Evolutionary conservation across 768 basidiomycete genomes (phyloP).

Genomic region (Tricholoma matsutake): DNA sequence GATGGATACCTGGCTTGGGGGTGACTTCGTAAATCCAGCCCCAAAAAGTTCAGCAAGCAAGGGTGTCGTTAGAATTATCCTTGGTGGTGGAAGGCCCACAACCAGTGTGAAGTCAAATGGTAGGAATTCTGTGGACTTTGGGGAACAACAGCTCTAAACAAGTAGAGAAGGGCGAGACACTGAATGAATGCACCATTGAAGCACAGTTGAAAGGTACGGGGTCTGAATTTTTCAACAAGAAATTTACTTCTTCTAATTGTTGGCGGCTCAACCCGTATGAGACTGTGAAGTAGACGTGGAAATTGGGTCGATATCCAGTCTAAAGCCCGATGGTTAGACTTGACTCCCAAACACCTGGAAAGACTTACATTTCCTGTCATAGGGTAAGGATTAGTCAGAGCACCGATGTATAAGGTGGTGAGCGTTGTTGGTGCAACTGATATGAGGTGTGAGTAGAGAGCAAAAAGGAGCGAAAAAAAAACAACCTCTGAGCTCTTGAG

Average conservation of each 20-base stretch:
- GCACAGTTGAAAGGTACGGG: constrained; percentile 27
- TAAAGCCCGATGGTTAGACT: constrained; percentile 17
- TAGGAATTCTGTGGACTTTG: constrained; percentile 27
- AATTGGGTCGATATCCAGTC: constrained; percentile 51
- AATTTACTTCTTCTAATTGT: constrained; percentile 72
- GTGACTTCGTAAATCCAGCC: constrained; percentile 79
- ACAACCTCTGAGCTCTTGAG: constrained; percentile 69
- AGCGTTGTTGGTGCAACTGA: constrained; percentile 67
- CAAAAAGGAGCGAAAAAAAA: neutral
- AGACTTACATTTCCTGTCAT: constrained; percentile 37
- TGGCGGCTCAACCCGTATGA: constrained; percentile 72
- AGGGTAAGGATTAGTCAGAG: constrained; percentile 47
- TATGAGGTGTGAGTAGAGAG: neutral
- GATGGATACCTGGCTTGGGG: constrained; percentile 44
- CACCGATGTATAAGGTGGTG: constrained; percentile 82
- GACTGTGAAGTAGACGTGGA: constrained; percentile 70
- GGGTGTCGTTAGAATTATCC: constrained; percentile 56
- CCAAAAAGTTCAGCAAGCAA: constrained; percentile 73
- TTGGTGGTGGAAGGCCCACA: constrained; percentile 47
- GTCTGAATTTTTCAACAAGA: constrained; percentile 50
- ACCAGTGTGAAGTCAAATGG: constrained; percentile 55
- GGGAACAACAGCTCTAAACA: constrained; percentile 7
- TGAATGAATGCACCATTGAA: constrained; percentile 15
- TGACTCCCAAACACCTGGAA: neutral
- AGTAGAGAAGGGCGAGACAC: neutral